phyloP scores from a whole-genome alignment of 139 green algal species.

The Picochlorum sp. region DNA sequence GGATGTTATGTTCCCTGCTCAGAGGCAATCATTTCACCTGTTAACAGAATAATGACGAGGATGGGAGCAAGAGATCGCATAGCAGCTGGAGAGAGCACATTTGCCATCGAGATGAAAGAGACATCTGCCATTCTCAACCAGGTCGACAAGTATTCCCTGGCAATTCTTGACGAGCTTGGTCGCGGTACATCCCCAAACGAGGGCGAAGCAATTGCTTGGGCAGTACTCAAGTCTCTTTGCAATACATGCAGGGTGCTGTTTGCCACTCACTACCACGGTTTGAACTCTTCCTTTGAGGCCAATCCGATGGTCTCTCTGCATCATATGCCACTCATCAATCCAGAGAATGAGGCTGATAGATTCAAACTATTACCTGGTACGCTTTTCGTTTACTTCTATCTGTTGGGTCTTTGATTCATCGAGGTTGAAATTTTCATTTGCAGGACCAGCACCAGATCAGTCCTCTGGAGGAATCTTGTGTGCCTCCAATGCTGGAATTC shows the following conservation, averaged over 20 bases:
- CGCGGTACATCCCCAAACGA: conserved; percentile 56
- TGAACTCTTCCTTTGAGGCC: conserved; percentile 27
- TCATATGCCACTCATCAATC: no score
- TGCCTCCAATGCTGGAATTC: no score
- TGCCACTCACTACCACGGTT: conserved; percentile 73
- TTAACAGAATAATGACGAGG: conserved; percentile 46
- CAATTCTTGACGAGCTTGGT: conserved; percentile 72
- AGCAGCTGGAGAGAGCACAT: conserved; percentile 39
- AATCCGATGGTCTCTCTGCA: no score
- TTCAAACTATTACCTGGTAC: no score
- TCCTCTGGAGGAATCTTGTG: no score
- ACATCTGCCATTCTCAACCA: conserved; percentile 26
- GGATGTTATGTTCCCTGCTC: conserved; percentile 39
- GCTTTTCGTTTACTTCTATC: no score
- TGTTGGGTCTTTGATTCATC: no score
- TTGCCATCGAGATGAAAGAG: conserved; percentile 57
- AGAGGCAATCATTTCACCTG: conserved; percentile 9
- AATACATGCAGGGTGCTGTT: conserved; percentile 19
- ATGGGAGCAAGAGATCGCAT: conserved; percentile 47
- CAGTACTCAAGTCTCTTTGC: conserved; percentile 73
- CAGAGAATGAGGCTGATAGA: no score
- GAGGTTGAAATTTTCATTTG: no score
- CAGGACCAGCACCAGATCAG: no score
- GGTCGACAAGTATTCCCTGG: conserved; percentile 30
- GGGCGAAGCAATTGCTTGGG: conserved; percentile 59